phyloP scores from a whole-genome alignment of 169 alveolate species.

The Plasmodium malariae region DNA sequence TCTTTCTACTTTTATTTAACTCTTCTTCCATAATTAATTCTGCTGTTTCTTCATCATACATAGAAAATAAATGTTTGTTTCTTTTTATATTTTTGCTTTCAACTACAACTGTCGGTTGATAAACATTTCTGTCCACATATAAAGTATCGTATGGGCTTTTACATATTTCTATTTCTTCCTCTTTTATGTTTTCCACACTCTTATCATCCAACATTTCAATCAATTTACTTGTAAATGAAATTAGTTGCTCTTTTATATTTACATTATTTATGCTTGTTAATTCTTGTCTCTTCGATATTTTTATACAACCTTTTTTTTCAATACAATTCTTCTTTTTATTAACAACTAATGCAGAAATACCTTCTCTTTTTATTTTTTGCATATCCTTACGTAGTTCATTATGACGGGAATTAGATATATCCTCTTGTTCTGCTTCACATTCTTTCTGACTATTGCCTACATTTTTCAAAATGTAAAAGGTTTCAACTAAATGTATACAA shows the following conservation, averaged over 20 bases:
- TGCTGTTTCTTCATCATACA: constrained; percentile 75
- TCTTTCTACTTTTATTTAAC: constrained; percentile 29
- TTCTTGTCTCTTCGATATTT: background rate
- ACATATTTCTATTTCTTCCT: constrained; percentile 71
- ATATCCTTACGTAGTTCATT: background rate
- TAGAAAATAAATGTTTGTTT: constrained; percentile 39
- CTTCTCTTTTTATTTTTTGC: background rate
- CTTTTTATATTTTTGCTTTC: constrained; percentile 71
- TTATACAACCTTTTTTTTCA: background rate
- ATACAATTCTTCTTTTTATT: background rate
- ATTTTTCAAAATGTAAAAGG: constrained; percentile 29
- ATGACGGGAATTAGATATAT: background rate
- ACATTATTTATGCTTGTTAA: background rate
- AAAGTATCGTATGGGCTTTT: constrained; percentile 47
- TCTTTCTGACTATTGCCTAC: background rate
- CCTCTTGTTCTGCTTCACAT: background rate
- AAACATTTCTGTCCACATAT: constrained; percentile 65
- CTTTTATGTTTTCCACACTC: constrained; percentile 36
- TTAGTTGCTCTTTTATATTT: constrained; percentile 20
- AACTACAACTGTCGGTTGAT: constrained; percentile 65
- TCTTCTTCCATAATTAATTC: constrained; percentile 71
- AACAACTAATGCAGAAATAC: background rate
- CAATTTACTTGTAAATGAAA: constrained; percentile 23
- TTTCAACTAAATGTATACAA: constrained; percentile 45
- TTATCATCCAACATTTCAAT: constrained; percentile 73